Evolutionary conservation across 768 basidiomycete species (phyloP).

Genomic region (Hebeloma cylindrosporum): DNA sequence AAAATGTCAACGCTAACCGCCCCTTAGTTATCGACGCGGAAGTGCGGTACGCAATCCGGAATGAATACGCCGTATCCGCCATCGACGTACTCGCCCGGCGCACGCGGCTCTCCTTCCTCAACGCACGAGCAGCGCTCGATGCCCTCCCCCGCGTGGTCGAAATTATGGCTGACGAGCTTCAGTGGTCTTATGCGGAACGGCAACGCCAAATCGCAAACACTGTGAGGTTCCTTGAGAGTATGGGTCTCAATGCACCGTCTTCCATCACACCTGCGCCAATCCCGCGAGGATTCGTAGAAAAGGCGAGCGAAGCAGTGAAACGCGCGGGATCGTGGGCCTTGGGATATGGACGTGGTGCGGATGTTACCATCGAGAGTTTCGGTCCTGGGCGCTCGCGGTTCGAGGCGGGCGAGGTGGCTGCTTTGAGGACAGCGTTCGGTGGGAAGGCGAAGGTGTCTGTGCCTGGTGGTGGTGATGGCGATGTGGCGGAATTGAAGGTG

Average conservation of each 20-base stretch:
- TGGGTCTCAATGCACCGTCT: constrained; percentile 78
- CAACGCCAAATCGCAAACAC: constrained; percentile 57
- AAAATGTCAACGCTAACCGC: not conserved
- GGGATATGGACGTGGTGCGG: constrained; percentile 21
- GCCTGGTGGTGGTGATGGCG: constrained; percentile 18
- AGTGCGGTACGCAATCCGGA: constrained; percentile 80
- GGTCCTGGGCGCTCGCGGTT: constrained; percentile 43
- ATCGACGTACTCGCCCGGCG: constrained; percentile 91
- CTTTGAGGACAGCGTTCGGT: constrained; percentile 40
- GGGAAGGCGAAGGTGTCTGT: constrained; percentile 23
- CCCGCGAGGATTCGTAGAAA: constrained; percentile 27
- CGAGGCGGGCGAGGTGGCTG: constrained; percentile 43
- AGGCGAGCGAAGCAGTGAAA: constrained; percentile 28
- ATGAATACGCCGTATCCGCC: constrained; percentile 93
- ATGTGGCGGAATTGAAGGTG: constrained; percentile 42
- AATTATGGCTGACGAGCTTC: constrained; percentile 85
- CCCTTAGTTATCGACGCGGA: constrained; percentile 84
- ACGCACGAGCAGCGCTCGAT: constrained; percentile 80
- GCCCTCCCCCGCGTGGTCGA: constrained; percentile 86
- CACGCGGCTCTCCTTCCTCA: constrained; percentile 90
- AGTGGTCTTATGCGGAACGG: constrained; percentile 67
- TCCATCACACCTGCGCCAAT: constrained; percentile 27
- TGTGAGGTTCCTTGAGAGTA: constrained; percentile 70
- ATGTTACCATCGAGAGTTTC: constrained; percentile 16
- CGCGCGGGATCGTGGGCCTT: constrained; percentile 43